Percentiles rank a stretch among this genome's conserved stretches.
phyloP scores from a whole-genome alignment of 1,284 basidiomycete genomes.

The Erythrobasidium hasegawianum region DNA sequence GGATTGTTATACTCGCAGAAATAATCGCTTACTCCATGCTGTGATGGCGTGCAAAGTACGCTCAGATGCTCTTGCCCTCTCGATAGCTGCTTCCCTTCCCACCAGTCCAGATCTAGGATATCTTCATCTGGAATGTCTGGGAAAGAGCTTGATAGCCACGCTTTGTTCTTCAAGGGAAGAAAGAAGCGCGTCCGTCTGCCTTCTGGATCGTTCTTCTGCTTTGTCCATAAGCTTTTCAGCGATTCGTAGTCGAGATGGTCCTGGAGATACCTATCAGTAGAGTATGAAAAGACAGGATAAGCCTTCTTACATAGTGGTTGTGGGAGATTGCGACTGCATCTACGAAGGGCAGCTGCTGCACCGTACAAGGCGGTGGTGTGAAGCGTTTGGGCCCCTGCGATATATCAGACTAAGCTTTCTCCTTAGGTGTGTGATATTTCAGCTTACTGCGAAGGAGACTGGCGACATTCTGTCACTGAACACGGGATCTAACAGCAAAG shows the following conservation, averaged over 20 bases:
- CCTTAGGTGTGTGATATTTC: no score
- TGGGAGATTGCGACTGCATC: constrained; percentile 6
- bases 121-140: not conserved
- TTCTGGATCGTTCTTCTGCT: not conserved
- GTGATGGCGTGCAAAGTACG: constrained; percentile 11
- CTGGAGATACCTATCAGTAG: not conserved
- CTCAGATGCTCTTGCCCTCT: not conserved
- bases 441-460: constrained; percentile 7
- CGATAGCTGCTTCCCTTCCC: constrained; percentile 6
- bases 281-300: not conserved
- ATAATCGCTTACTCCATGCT: constrained; percentile 4
- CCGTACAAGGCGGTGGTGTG: constrained; percentile 2
- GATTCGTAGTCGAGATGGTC: not conserved
- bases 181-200: not conserved
- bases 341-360: constrained; percentile 4
- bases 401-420: no score
- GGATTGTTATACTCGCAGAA: no score
- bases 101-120: constrained; percentile 13
- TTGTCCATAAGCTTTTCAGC: not conserved
- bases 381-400: constrained; percentile 13
- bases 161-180: not conserved
- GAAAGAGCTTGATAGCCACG: not conserved
- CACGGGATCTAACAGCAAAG: not conserved
- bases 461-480: not conserved
- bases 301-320: constrained; percentile 8